Evolutionary conservation across 2,329 filamentous ascomycete genomes (phyloP).

Genomic region (Beauveria brongniartii): DNA sequence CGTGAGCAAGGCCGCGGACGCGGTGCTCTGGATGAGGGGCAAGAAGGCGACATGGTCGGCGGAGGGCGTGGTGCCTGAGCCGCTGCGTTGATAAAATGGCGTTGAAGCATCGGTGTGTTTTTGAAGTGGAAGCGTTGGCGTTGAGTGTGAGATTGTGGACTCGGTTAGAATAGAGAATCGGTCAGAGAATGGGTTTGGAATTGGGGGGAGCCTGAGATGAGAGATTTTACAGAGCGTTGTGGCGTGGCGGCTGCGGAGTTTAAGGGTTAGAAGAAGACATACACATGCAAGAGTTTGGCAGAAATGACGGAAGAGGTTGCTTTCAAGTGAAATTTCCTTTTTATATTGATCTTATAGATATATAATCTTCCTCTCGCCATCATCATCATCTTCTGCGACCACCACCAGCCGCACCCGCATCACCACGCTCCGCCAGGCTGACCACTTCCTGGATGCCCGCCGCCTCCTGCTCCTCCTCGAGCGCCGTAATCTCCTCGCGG

Average conservation of each 20-base stretch:
- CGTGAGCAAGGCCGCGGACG: slow-evolving; percentile 19
- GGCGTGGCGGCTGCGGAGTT: neutral
- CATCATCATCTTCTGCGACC: slow-evolving; percentile 23
- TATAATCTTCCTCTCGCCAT: neutral
- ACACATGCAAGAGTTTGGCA: too few species aligned
- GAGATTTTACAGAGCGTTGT: too few species aligned
- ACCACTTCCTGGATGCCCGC: slow-evolving; percentile 93
- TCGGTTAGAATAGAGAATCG: neutral
- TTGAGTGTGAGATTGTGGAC: neutral
- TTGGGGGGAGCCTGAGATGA: too few species aligned
- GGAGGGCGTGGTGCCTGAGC: slow-evolving; percentile 23
- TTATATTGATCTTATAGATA: neutral
- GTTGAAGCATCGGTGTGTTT: neutral
- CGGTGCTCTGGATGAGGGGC: slow-evolving; percentile 22
- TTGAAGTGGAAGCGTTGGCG: neutral
- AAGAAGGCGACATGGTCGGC: slow-evolving; percentile 23
- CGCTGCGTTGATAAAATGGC: slow-evolving; percentile 12
- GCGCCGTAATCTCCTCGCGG: slow-evolving; percentile 79
- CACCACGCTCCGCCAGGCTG: slow-evolving; percentile 67
- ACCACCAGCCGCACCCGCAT: slow-evolving; percentile 34
- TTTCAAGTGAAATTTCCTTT: too few species aligned
- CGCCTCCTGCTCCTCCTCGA: slow-evolving; percentile 95
- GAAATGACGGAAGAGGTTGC: too few species aligned
- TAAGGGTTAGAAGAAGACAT: too few species aligned
- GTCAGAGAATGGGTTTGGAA: neutral